These are phyloP conservation scores for Diaporthe helianthi DNA, from an alignment of 2,329 filamentous ascomycete species.

Conservation along the genomic window DNA sequence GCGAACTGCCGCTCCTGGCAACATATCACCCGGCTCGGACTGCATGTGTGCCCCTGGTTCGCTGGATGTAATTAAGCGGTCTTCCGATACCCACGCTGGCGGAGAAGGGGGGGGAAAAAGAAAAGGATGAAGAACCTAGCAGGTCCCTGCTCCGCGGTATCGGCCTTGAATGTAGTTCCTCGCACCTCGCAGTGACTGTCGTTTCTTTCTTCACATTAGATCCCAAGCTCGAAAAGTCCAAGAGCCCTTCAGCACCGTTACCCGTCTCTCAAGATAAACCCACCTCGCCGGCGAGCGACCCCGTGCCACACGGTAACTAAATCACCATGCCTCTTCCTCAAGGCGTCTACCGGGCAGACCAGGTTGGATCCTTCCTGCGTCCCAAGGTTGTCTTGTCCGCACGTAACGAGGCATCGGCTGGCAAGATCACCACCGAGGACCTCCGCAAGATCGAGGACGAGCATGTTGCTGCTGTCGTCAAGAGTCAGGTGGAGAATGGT, in stretches of 20 bases:
- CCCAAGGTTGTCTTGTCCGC: slow-evolving; percentile 56
- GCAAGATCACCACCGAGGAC: slow-evolving; percentile 49
- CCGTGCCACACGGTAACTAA: not conserved
- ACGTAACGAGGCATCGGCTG: slow-evolving; percentile 54
- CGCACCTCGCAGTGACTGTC: not conserved
- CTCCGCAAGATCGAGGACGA: slow-evolving; percentile 59
- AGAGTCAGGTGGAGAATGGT: slow-evolving; percentile 56
- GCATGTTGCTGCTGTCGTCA: slow-evolving; percentile 55
- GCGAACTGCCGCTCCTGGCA: slow-evolving; percentile 20
- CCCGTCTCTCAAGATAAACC: not conserved
- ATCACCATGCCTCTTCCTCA: slow-evolving; percentile 48
- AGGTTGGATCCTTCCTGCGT: slow-evolving; percentile 63
- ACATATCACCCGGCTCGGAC: not conserved
- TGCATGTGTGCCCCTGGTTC: not conserved
- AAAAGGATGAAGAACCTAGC: not conserved
- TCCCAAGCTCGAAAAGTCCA: not conserved
- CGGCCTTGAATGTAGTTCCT: slow-evolving; percentile 7
- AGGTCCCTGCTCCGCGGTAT: slow-evolving; percentile 14
- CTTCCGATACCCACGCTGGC: slow-evolving; percentile 9
- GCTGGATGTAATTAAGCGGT: not conserved
- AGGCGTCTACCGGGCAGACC: slow-evolving; percentile 58
- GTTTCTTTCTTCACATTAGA: not conserved
- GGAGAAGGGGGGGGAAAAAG: too few species aligned
- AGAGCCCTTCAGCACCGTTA: not conserved
- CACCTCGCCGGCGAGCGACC: not conserved